phyloP scores from a whole-genome alignment of 2,329 filamentous ascomycete genomes.

The Colletotrichum acutatum region DNA sequence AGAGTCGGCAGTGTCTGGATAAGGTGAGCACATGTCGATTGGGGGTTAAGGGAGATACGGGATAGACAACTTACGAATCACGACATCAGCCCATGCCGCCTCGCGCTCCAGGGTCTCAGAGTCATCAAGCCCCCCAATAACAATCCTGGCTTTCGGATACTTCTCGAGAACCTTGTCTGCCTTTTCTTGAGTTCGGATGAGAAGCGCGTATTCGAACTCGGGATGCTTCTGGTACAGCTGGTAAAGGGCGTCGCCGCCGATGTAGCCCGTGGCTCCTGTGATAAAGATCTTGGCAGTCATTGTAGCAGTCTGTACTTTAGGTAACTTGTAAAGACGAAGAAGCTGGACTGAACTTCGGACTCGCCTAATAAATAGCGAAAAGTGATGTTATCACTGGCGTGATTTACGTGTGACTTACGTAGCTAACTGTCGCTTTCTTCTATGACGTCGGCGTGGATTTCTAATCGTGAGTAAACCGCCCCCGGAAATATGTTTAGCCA shows the following conservation, averaged over 20 bases:
- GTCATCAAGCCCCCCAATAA: constrained; percentile 48
- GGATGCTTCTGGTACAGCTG: constrained; percentile 29
- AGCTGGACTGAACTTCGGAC: background rate
- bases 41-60: too few species aligned
- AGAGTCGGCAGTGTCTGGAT: constrained; percentile 52
- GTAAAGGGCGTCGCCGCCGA: constrained; percentile 38
- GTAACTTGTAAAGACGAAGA: background rate
- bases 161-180: constrained; percentile 31
- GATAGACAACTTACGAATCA: constrained; percentile 44
- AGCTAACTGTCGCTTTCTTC: background rate
- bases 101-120: constrained; percentile 43
- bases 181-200: constrained; percentile 35
- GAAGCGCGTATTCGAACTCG: constrained; percentile 34
- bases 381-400: background rate
- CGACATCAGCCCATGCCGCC: constrained; percentile 46
- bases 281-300: constrained; percentile 27
- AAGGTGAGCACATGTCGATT: too few species aligned
- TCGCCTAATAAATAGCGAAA: background rate
- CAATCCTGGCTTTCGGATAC: constrained; percentile 41
- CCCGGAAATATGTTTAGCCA: background rate
- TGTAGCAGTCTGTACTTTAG: background rate
- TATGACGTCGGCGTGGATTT: background rate
- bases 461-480: background rate
- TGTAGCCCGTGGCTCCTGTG: constrained; percentile 39
- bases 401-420: background rate